These are phyloP conservation scores for Fistulina hepatica DNA, from an alignment of 1,284 basidiomycete genomes.

Conservation along the genomic window DNA sequence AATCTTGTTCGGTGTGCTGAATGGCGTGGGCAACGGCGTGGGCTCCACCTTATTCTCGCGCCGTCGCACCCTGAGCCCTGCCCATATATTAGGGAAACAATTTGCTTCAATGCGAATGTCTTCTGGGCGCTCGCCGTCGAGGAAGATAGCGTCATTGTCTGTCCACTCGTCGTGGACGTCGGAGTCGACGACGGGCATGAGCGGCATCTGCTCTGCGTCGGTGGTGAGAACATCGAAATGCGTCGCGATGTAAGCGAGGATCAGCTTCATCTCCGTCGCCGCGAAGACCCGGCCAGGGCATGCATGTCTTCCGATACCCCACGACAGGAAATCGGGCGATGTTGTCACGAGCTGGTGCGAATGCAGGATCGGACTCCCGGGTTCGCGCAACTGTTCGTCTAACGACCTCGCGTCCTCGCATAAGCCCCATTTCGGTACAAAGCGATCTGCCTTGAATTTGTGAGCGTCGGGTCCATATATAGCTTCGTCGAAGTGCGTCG, in stretches of 20 bases:
- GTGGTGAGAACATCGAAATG: slow-evolving; percentile 27
- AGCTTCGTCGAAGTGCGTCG: slow-evolving; percentile 16
- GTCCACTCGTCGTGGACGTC: not conserved
- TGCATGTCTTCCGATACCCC: not conserved
- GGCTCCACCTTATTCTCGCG: too few species aligned
- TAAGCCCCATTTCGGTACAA: not conserved
- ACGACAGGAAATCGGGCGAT: not conserved
- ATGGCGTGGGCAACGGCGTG: slow-evolving; percentile 1
- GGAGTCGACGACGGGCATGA: not conserved
- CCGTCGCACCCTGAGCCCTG: not conserved
- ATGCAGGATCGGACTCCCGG: not conserved
- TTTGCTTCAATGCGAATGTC: not conserved
- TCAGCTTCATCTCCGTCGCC: slow-evolving; percentile 29
- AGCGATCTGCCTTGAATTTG: not conserved
- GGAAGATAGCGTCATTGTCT: not conserved
- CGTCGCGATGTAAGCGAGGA: slow-evolving; percentile 31
- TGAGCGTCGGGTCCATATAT: not conserved
- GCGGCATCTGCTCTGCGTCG: not conserved
- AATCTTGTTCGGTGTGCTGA: not conserved
- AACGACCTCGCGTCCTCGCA: not conserved
- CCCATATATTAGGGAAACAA: not conserved
- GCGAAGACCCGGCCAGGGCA: slow-evolving; percentile 38
- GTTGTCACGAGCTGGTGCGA: slow-evolving; percentile 3
- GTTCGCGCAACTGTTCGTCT: too few species aligned
- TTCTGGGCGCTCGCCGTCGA: not conserved